Base-by-base conservation (phyloP, 345 rosid species). In the Brassica nigra region DNA sequence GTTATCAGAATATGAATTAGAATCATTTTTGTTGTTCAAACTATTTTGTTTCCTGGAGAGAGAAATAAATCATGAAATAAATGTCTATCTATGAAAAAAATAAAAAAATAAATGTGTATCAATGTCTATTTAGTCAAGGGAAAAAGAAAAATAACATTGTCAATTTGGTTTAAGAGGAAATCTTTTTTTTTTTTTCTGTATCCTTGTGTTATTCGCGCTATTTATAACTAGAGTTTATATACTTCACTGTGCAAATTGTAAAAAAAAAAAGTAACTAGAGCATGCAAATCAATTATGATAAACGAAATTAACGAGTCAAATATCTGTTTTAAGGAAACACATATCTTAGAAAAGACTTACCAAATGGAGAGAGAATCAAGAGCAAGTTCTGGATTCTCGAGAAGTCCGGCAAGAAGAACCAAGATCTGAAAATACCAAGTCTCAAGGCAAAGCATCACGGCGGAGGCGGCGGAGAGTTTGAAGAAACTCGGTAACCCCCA, bases 381-480 rank as follows among this genome's bases (percentile, higher is more conserved):
- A 68, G 91, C 86, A 81, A 89, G 70, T 47, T 89, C 85, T 9
- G 89, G 88, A 23, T 89, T 83, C 44, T 86, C 85, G 4, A 89
- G 85, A 76, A 89, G 79, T 1, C 91, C 91, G 49, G 93, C 86
- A 16, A 88, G 75, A 4, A 89, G 82, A 31, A 89, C 93, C 1
- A 88, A 82, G 7, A 88, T 74, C 81, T 89, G 89, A 72, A 85
- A 85, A 61, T 89, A 88, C 91, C 91, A 85, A 30, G 86, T 73
- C 84, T 89, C 93, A 15, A 89, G 85, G 73, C 88, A 86, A 62
- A 88, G 81, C 93, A 89, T 89, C 54, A 89, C 87, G 34, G 90
- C 91, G 1, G 93, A 89, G 4, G 91, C 86, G 9, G 86, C 90
- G 30, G 91, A 86, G 54, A 89, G 86, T 82, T 84, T 83, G 66